Base-by-base conservation (phyloP, 2,329 filamentous ascomycete species). In the Colletotrichum liaoningense region DNA sequence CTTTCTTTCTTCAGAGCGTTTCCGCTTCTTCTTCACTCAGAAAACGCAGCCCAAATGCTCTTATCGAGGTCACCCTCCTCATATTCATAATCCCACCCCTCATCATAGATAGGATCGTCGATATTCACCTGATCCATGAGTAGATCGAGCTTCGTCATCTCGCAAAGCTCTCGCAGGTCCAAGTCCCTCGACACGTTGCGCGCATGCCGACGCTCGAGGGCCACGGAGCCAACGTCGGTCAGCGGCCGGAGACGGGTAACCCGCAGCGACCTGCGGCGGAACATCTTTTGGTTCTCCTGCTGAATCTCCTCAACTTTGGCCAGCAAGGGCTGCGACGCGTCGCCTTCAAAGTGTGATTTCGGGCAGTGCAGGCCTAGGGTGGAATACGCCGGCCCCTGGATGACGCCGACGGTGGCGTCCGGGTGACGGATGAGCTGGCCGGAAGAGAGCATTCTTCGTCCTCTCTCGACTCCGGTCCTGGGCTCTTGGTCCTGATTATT, bases 371-470 rank as follows among this genome's bases (percentile, higher is more conserved):
- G 79, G 1, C 81, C 81, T 0, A 87, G 85, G 1, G 80, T 75
- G 1, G 80, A 73, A 76, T 92, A 92, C 3, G 81, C 79, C 0
- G 86, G 85, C 1, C 90, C 91, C 76, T 92, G 87, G 2, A 91
- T 84, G 5, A 85, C 88, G 33, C 90, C 90, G 33, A 91, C 80
- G 6, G 84, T 83, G 2, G 82, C 86, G 75, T 89, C 84, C 0
- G 80, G 78, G 64, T 85, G 82, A 0, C 86, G 73, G 1, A 78
- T 72, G 0, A 92, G 80, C 70, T 87, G 83, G 0, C 80, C 77
- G 4, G 79, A 79, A 1, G 79, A 75, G 0, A 92, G 74, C 59
- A 83, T 86, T 69, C 76, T 8, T 80, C 80, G 46, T n/a, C 74
- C 77, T 1, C 73, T 74, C 4, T 75, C 60, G 5, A 78, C 70